Percentiles rank a stretch among this genome's conserved stretches.
Evolutionary conservation across 1,139 yeast genomes (phyloP).

Genomic region (Saccharomyces hybrid): DNA sequence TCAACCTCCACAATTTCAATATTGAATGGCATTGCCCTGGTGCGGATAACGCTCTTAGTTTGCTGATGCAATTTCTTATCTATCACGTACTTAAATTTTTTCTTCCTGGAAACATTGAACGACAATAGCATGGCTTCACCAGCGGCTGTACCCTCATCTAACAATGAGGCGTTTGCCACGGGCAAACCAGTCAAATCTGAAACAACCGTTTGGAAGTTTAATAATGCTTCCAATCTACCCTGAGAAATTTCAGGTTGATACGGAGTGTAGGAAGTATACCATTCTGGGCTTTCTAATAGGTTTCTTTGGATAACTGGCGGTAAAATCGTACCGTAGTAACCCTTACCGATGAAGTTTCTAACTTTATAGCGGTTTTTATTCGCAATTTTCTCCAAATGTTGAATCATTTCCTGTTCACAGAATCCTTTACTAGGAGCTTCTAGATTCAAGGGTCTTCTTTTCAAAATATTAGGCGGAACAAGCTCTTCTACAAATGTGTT

Average conservation of each 20-base stretch:
- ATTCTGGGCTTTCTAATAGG: slow-evolving; percentile 85
- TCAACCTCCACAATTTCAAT: slow-evolving; percentile 60
- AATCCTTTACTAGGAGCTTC: slow-evolving; percentile 57
- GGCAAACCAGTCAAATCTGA: slow-evolving; percentile 87
- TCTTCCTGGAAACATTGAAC: slow-evolving; percentile 59
- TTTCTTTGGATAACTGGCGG: slow-evolving; percentile 95
- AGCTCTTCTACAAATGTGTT: slow-evolving; percentile 65
- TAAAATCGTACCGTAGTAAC: slow-evolving; percentile 81
- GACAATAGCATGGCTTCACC: slow-evolving; percentile 94
- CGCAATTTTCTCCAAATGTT: slow-evolving; percentile 62
- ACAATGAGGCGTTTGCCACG: slow-evolving; percentile 85
- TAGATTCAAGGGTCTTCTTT: slow-evolving; percentile 51
- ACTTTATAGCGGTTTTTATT: slow-evolving; percentile 58
- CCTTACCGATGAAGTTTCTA: slow-evolving; percentile 82
- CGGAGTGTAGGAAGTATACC: slow-evolving; percentile 98
- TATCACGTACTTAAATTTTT: slow-evolving; percentile 61
- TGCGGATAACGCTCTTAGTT: slow-evolving; percentile 66
- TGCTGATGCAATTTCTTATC: slow-evolving; percentile 79
- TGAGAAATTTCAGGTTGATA: slow-evolving; percentile 98
- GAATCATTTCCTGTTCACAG: slow-evolving; percentile 74
- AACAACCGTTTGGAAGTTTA: slow-evolving; percentile 86
- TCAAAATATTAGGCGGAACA: slow-evolving; percentile 69
- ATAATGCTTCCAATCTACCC: slow-evolving; percentile 83
- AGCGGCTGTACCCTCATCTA: slow-evolving; percentile 97
- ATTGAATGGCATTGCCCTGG: slow-evolving; percentile 71